Base-by-base conservation (phyloP, 106 monocot genomes). In the Dendrobium officinale region DNA sequence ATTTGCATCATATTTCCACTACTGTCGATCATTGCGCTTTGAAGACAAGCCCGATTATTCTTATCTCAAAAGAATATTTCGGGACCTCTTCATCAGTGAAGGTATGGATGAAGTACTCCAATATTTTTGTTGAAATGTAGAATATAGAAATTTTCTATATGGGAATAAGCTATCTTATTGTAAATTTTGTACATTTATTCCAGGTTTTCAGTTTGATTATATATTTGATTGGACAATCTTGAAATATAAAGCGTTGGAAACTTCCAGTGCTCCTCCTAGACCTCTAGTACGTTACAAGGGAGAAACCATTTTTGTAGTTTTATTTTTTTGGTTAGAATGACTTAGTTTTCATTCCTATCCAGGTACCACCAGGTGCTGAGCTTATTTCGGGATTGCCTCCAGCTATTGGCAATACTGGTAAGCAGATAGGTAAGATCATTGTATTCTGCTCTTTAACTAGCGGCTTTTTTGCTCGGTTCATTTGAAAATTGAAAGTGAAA, bases 1-100 rank as follows among this genome's bases (percentile, higher is more conserved):
- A 85, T 93, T 93, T 93, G 88, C 90, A 41, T 93, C 90, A 7
- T 93, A 90, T 79, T 93, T 93, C 72, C 90, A 93, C 67, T 93
- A 91, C 70, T 93, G 93, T 58, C 93, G 93, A 29, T 93, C 91
- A 26, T 82, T 93, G 6, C 90, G 91, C 16, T 93, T 93, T 84
- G 91, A 93, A 75, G 93, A 93, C 78, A 89, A 87, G 47, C 93
- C 93, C 37, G 93, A 91, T 79, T 93, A 93, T 85, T 79, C 85
- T 78, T 93, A 93, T 73, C 84, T 93, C 11, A 93, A 91, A 79
- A 87, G 85, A 84, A 78, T 91, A 79, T 93, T 93, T 79, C 81
- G 93, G 17, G 93, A 91, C 44, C 91, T 93, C 54, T 93, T 93
- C 80, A 93, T 89, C 18, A 89, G 93, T 11, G 91, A 93, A 77